phyloP scores from a whole-genome alignment of 2,329 filamentous ascomycete species.

The Ilyonectria robusta region DNA sequence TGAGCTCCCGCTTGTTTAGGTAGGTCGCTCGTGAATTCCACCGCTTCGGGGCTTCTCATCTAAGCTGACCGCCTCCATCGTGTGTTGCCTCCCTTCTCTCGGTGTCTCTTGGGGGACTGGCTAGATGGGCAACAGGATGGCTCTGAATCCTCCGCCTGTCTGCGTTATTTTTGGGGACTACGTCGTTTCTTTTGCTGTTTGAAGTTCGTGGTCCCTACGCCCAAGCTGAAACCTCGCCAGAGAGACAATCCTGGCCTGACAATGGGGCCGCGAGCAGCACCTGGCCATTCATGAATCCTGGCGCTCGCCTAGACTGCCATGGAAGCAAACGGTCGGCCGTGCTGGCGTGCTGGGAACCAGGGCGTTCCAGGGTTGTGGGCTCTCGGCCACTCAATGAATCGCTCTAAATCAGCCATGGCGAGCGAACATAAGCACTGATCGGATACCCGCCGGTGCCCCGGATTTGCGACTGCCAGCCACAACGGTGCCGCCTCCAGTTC shows the following conservation, averaged over 20 bases:
- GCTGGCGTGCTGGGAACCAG: background rate
- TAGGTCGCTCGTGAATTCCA: conserved; percentile 1
- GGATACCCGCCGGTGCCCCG: conserved; percentile 41
- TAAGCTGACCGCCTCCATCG: conserved; percentile 2
- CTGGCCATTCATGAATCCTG: conserved; percentile 3
- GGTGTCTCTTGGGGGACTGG: background rate
- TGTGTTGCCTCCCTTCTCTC: background rate
- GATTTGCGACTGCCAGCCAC: conserved; percentile 34
- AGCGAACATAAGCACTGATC: conserved; percentile 41
- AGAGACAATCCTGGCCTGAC: conserved; percentile 14
- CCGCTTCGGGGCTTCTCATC: conserved; percentile 12
- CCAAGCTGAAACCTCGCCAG: conserved; percentile 26
- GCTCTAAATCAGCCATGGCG: conserved; percentile 11
- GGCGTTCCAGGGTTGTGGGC: conserved; percentile 8
- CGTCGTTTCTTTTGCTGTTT: conserved; percentile 25
- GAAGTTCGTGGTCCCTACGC: conserved; percentile 14
- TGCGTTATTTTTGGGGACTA: conserved; percentile 23
- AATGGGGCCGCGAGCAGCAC: conserved; percentile 1
- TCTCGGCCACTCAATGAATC: conserved; percentile 5
- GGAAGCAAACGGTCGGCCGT: conserved; percentile 7
- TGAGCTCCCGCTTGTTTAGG: conserved; percentile 23
- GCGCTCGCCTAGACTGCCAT: background rate
- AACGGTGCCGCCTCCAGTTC: conserved; percentile 15
- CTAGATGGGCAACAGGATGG: background rate
- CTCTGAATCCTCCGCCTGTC: conserved; percentile 7